phyloP scores from a whole-genome alignment of 345 rosid genomes.

The Eutrema japonicum region DNA sequence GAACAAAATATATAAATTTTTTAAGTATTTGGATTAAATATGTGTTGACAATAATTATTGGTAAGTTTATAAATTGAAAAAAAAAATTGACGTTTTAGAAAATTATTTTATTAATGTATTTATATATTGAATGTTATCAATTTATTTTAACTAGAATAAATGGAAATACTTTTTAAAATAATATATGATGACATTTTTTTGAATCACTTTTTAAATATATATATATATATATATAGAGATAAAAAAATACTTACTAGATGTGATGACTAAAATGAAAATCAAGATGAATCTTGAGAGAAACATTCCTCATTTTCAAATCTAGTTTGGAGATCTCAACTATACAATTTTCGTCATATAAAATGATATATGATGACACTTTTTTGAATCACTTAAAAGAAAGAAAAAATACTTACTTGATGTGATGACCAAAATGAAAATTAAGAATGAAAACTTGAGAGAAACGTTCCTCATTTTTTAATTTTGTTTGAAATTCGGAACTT shows the following conservation, averaged over 20 bases:
- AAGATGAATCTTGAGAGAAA: constrained; percentile 11
- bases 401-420: constrained; percentile 30
- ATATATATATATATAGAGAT: no score
- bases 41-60: no score
- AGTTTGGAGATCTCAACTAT: not conserved
- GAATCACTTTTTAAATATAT: no score
- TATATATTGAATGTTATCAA: no score
- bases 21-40: no score
- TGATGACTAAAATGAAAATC: constrained; percentile 29
- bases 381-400: not conserved
- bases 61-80: no score
- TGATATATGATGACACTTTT: not conserved
- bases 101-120: no score
- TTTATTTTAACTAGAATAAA: not conserved
- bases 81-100: no score
- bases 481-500: not conserved
- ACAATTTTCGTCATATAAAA: not conserved
- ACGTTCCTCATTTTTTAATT: constrained; percentile 13
- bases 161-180: not conserved
- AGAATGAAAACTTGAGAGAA: constrained; percentile 10
- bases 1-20: no score
- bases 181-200: no score
- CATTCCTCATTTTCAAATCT: constrained; percentile 18
- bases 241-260: constrained; percentile 24
- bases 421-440: constrained; percentile 29